Conservation (phyloP, 192 early-diverging fungal genomes). For the Geranomyces variabilis region DNA sequence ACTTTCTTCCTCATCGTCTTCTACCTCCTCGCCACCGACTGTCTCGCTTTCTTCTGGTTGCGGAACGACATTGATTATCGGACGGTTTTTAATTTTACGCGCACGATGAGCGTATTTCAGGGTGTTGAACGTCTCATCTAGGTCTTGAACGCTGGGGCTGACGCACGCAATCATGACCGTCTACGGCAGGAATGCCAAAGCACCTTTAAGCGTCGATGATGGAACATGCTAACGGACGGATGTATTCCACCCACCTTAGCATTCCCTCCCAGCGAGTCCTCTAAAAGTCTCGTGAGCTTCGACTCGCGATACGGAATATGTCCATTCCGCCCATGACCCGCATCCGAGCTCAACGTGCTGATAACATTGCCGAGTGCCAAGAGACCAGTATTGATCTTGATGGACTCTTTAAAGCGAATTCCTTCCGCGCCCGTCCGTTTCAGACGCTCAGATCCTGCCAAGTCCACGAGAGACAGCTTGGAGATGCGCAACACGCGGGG, state of each 20-base stretch:
- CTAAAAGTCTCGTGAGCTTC: constrained; percentile 79
- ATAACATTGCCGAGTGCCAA: constrained; percentile 97
- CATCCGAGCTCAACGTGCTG: constrained; percentile 78
- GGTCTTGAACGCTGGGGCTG: constrained; percentile 75
- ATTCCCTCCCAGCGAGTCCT: constrained; percentile 84
- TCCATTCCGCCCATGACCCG: neutral
- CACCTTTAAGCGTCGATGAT: neutral
- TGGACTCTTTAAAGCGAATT: constrained; percentile 55
- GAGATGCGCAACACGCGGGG: constrained; percentile 30
- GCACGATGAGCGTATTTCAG: constrained; percentile 77
- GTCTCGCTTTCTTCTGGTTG: neutral
- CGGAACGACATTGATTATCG: constrained; percentile 45
- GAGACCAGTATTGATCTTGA: constrained; percentile 89
- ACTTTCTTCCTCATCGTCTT: constrained; percentile 12
- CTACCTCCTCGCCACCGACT: neutral
- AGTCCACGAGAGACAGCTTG: constrained; percentile 80
- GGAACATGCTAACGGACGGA: neutral
- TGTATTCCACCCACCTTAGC: constrained; percentile 36
- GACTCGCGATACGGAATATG: constrained; percentile 96
- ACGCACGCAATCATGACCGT: constrained; percentile 63
- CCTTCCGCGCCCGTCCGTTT: constrained; percentile 72
- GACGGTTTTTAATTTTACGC: constrained; percentile 59
- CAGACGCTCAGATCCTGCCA: constrained; percentile 85
- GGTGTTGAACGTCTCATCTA: constrained; percentile 91
- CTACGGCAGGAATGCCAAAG: neutral